phyloP scores from a whole-genome alignment of 768 basidiomycete genomes.

The Suillus bovinus region DNA sequence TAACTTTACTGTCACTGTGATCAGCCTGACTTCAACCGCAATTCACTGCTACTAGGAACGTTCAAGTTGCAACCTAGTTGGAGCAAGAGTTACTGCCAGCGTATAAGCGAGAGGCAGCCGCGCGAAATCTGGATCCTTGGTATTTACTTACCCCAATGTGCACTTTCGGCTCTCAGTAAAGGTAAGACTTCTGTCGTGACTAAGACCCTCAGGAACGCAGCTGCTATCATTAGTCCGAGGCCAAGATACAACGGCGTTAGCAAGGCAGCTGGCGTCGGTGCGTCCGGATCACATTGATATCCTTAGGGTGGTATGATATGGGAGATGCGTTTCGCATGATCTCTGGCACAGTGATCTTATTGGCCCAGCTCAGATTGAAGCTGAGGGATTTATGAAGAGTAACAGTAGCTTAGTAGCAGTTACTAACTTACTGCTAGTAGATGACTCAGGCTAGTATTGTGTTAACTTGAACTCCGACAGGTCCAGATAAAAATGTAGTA shows the following conservation, averaged over 20 bases:
- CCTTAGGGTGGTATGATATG: background rate
- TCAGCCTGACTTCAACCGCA: too few species aligned
- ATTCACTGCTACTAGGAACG: too few species aligned
- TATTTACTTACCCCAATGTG: background rate
- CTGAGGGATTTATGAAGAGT: background rate
- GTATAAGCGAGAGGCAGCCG: background rate
- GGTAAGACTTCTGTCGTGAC: background rate
- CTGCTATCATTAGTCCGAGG: background rate
- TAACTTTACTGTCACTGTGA: too few species aligned
- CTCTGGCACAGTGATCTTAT: background rate
- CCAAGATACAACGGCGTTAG: background rate
- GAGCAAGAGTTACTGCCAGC: too few species aligned
- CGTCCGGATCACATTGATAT: background rate
- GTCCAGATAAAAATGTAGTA: background rate
- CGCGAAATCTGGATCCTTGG: background rate
- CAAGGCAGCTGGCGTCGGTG: background rate
- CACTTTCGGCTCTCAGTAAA: background rate
- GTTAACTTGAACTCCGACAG: background rate
- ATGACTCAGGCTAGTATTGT: background rate
- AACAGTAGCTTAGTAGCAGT: background rate
- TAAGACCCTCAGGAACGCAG: background rate
- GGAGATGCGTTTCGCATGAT: background rate
- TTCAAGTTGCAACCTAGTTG: too few species aligned
- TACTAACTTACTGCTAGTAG: too few species aligned
- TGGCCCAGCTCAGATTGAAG: background rate